phyloP scores from a whole-genome alignment of 768 basidiomycete species.

The Lactarius hatsudake region DNA sequence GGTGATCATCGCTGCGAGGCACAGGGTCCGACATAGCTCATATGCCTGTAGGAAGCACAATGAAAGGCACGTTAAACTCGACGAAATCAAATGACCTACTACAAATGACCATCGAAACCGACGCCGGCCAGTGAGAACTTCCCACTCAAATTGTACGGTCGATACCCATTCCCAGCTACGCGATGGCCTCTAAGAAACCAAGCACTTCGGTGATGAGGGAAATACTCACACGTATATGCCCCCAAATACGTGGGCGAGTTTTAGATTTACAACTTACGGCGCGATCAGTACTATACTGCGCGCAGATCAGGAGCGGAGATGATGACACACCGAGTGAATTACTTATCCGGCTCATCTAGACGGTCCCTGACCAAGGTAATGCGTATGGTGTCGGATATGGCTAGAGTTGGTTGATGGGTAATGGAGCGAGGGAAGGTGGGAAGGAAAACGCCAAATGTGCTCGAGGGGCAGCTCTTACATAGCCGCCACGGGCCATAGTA shows the following conservation, averaged over 20 bases:
- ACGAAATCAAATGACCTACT: neutral
- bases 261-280: constrained; percentile 5
- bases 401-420: neutral
- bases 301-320: neutral
- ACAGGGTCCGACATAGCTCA: constrained; percentile 1
- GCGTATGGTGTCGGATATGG: neutral
- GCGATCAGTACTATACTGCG: neutral
- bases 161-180: constrained; percentile 12
- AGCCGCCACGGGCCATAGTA: neutral
- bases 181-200: neutral
- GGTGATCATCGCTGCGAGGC: neutral
- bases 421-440: neutral
- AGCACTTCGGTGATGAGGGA: neutral
- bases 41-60: neutral
- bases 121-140: constrained; percentile 7
- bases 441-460: neutral
- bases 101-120: constrained; percentile 12
- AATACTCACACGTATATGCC: constrained; percentile 12
- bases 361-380: neutral
- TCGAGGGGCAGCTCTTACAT: neutral
- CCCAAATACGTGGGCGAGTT: constrained; percentile 14
- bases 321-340: neutral
- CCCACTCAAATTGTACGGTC: constrained; percentile 11
- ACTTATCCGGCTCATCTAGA: neutral
- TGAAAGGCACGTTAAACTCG: neutral